Base-by-base conservation (phyloP, 2,329 filamentous ascomycete genomes). In the Penicillium brasilianum region DNA sequence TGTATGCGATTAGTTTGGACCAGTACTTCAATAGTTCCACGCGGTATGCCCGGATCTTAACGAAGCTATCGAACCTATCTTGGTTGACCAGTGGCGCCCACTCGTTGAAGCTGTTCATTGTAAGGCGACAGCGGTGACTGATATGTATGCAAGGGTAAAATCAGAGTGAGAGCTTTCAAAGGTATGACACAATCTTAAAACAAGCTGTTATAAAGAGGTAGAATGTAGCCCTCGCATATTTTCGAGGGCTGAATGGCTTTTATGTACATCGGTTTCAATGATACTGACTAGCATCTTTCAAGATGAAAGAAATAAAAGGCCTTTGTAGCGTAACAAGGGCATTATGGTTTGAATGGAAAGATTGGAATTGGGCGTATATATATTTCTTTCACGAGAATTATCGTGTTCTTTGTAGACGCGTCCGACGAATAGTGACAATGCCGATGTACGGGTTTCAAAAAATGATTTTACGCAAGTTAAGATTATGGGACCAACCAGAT, bases 1-100 rank as follows among this genome's bases (percentile, higher is more conserved):
- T 39, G 50, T 41, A 37, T 36, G 36, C 50, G 34, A 53, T 25
- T 20, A 53, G 14, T 25, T 39, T 39, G 18, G 50, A 39, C 34
- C 34, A 53, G 20, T 53, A 53, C 4, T 25, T n/a, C 9, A 53
- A 25, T 10, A 53, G n/a, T 25, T 41, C 34, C 32, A 53, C 50
- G 14, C 39, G 20, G 22, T 41, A 41, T 37, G n/a, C 25, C n/a
- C 50, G 34, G 16, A 53, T n/a, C 13, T 11, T 7, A 20, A 18
- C n/a, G 10, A 53, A 53, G 3, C 10, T 39, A 25, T 53, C 50
- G 16, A 39, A 39, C 20, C 18, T 18, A 16, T 41, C 10, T 20
- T 41, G 18, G 14, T 25, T 13, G 16, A 53, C 14, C 11, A 53
- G 22, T n/a, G 22, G 13, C 20, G 20, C 18, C 28, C 6, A n/a